Percentiles rank a stretch among this genome's conserved stretches.
These are phyloP conservation scores for Neckera pumila DNA, from an alignment of 225 moss, liverwort and hornwort genomes.

Conservation along the genomic window DNA sequence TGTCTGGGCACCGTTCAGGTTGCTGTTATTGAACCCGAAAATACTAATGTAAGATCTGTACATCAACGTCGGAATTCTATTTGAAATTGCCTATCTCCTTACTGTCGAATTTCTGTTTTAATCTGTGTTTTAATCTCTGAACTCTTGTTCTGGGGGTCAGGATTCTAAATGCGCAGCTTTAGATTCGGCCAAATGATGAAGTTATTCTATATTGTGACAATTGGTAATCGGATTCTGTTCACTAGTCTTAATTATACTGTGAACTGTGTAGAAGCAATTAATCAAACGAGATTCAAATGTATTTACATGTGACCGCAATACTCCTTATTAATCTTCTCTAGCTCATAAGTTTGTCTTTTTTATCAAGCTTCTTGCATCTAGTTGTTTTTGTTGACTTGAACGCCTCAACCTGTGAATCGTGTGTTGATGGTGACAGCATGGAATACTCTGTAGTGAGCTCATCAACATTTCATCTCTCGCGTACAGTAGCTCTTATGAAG, in stretches of 20 bases:
- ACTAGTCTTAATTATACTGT: too few species aligned
- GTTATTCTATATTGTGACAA: not conserved
- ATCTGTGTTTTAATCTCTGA: not conserved
- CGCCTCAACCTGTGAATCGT: not conserved
- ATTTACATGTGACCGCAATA: not conserved
- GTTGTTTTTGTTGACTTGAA: not conserved
- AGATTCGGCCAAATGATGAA: not conserved
- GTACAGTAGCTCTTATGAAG: not conserved
- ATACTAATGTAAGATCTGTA: not conserved
- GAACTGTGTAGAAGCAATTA: not conserved
- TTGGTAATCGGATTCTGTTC: not conserved
- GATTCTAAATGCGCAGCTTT: not conserved
- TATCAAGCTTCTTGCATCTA: not conserved
- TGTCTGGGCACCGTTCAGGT: not conserved
- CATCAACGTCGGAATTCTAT: too few species aligned
- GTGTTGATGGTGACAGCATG: not conserved
- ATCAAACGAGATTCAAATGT: not conserved
- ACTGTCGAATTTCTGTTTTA: too few species aligned
- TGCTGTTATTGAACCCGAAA: not conserved
- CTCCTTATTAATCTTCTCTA: not conserved
- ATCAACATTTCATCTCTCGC: not conserved
- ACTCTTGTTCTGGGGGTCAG: not conserved
- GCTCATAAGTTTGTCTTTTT: not conserved
- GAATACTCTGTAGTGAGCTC: not conserved
- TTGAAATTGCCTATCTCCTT: not conserved